These are phyloP conservation scores for Carex parvula DNA, from an alignment of 176 grass and related monocot species.

Conservation along the genomic window DNA sequence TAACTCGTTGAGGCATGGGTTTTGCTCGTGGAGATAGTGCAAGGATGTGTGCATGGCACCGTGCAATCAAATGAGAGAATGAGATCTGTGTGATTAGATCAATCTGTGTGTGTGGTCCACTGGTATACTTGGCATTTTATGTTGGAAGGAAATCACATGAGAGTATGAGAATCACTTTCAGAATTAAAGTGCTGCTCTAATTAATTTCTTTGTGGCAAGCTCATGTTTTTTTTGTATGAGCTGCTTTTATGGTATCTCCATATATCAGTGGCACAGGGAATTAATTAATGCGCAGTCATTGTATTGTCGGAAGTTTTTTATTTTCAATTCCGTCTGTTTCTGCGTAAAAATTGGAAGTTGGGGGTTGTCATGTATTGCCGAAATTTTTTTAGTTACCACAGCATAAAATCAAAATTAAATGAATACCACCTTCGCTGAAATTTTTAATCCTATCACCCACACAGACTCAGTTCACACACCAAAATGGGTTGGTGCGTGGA, in stretches of 20 bases:
- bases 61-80: not conserved
- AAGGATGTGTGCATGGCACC: not conserved
- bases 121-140: conserved; percentile 4
- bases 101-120: not conserved
- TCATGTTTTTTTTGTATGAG: too few species aligned
- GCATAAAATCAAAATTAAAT: too few species aligned
- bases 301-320: not conserved
- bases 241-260: not conserved
- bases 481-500: too few species aligned
- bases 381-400: too few species aligned
- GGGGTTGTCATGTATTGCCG: too few species aligned
- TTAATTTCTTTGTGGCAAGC: too few species aligned
- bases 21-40: too few species aligned
- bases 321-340: not conserved
- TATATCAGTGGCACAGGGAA: not conserved
- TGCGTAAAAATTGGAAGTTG: not conserved
- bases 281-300: not conserved
- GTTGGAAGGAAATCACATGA: not conserved
- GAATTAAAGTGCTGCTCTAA: too few species aligned
- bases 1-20: too few species aligned
- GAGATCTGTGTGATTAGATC: not conserved
- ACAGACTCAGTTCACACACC: too few species aligned
- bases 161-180: not conserved
- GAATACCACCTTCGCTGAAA: too few species aligned
- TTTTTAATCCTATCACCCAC: too few species aligned